Base-by-base conservation (phyloP, 1,284 basidiomycete genomes). In the Trichosporon ovoides region DNA sequence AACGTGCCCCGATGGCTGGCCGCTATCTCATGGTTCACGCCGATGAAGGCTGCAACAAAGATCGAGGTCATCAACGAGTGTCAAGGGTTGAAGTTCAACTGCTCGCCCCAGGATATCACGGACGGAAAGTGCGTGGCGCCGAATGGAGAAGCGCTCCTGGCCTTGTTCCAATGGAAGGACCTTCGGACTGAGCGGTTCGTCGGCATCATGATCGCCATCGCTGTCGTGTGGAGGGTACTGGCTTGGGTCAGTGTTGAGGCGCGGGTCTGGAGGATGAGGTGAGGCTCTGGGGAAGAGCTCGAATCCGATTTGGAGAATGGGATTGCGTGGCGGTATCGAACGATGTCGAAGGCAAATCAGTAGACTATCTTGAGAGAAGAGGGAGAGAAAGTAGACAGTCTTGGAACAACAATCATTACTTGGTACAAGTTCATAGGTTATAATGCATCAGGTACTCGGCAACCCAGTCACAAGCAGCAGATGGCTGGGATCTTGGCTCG, bases 41-140 rank as follows among this genome's bases (percentile, higher is more conserved):
- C 61, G 28, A 52, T 68, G 34, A 75, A 75, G 64, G 66, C 60
- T 20, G 73, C 75, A 12, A 71, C 73, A 4, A 61, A 68, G 14
- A 59, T 80, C 12, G 71, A 77, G 38, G 69, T 79, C 51, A 80
- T 80, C 72, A 80, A 81, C 66, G 79, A 80, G 59, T 67, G 72
- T 18, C 43, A 63, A 7, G 78, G 78, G 4, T 62, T 76, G 10
- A 52, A 53, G 14, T 78, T 81, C 65, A 37, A 71, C 35, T 81
- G 79, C 59, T 64, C 77, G 10, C 22, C 59, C 1, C 69, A 67
- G 7, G 66, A 77, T 19, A 58, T 79, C 5, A 36, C 52, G 6
- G 64, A 64, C 1, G 79, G 79, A 6, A 64, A 66, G 16, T 80
- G 79, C 62, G 68, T 79, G 24, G 77, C 76, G 4, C 67, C 73